Evolutionary conservation across 139 green algal genomes (phyloP), one percentile per base, ranked within the genome.

Genomic region (Micractinium conductrix): DNA sequence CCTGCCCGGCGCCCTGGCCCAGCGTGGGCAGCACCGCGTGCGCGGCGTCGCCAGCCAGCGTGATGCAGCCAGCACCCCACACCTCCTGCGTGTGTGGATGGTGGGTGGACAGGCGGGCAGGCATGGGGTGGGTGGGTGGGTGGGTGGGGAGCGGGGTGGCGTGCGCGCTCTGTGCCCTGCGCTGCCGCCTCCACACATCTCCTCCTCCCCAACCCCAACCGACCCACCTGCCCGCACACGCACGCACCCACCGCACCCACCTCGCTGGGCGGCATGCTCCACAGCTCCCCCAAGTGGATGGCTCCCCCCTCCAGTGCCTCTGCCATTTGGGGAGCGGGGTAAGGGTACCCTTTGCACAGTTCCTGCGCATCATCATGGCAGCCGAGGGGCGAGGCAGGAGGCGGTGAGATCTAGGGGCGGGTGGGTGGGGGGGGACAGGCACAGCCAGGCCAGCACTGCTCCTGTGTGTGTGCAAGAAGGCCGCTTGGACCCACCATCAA

Each of bases 21-120:
- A 76, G 70, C 70, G 70, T 48, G 70, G 70, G 70, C 70, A 76
- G 70, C 70, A 76, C 21, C 1, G 40, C 70, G 42, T 76, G 70
- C 40, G 40, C 70, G 5, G 70, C 70, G 19, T 76, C 70, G 22
- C 70, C 70, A 24, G 55, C 9, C 22, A 76, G 42, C 2, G 70
- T 76, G 7, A 76, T 40, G 40, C 70, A 76, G 37, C 70, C 70
- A 0, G 70, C 40, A 22, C 70, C 70, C 70, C 70, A 76, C 40
- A 58, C 26, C 0, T 53, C 70, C 70, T 76, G 40, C 42, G 24
- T n/a, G n/a, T n/a, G n/a, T n/a, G n/a, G n/a, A n/a, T n/a, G n/a
- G n/a, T n/a, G n/a, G n/a, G n/a, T n/a, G 14, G 14, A 30, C 30
- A 35, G 62, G 8, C 48, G 16, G 48, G 48, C 12, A 24, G 48